Base-by-base conservation (phyloP, 495 filamentous ascomycete species). In the Cetradonia linearis region DNA sequence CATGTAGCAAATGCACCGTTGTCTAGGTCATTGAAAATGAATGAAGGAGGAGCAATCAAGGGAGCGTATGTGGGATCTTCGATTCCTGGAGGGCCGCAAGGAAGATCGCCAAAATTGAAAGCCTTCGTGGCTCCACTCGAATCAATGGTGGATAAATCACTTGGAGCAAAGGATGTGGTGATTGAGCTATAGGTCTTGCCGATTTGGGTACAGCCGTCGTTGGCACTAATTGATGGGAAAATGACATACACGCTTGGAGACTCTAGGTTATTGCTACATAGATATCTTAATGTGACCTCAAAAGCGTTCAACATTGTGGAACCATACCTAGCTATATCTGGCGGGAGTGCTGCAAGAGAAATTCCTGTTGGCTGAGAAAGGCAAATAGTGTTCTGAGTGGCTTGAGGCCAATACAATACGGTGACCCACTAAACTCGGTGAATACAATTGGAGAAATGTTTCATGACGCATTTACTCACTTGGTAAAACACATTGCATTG, bases 21-120 rank as follows among this genome's bases (percentile, higher is more conserved):
- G 30, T 64, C 53, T 20, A 61, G 11, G 1, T 58, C 34, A 33
- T 27, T 61, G 2, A 46, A 46, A 37, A 64, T 23, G 25, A 61
- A 42, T n/a, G n/a, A 3, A 13, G 58, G 58, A 16, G 62, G 62
- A 18, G 62, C 62, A 37, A 61, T 20, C 18, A 47, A 2, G 30
- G 62, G 62, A 20, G 53, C 27, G 36, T 64, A 64, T 25, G 2
- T 5, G 1, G 53, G 30, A 37, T 52, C 5, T n/a, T 60, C 54
- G 16, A 40, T 27, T 33, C 42, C 62, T 52, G 55, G 2, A 20
- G 62, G 58, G 8, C 58, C 58, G 28, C 62, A 64, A 1, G 62
- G 58, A 20, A 64, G 62, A 53, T 64, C 62, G 11, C 30, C 46
- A 27, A 61, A 64, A 36, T 64, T 47, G 58, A 61, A 64, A n/a